Conservation (phyloP, 345 rosid species). For the Rhodamnia rubescens region DNA sequence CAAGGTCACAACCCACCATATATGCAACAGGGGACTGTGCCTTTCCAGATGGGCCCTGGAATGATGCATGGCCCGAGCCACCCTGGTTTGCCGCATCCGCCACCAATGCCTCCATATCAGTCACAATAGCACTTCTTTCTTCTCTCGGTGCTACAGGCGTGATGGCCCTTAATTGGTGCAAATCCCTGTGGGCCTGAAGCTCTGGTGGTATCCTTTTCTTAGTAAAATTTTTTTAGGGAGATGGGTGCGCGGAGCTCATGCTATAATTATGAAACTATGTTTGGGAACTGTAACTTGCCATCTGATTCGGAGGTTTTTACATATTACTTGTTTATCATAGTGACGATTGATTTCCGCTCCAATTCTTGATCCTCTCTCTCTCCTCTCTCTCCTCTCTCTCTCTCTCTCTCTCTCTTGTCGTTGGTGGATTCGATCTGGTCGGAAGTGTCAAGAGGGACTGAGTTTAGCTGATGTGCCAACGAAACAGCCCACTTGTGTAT, state of each 20-base stretch:
- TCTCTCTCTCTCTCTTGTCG: neutral
- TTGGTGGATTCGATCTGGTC: neutral
- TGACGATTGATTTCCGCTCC: neutral
- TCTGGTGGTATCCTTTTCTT: neutral
- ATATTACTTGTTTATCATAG: neutral
- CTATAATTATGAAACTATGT: neutral
- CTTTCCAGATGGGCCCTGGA: conserved; percentile 42
- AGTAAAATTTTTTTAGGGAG: neutral
- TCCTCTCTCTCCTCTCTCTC: too few relatives aligned
- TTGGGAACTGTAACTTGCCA: neutral
- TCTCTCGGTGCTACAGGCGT: neutral
- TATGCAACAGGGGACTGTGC: conserved; percentile 45
- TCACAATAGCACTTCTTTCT: neutral
- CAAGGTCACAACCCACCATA: conserved; percentile 50
- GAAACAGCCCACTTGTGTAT: too few relatives aligned
- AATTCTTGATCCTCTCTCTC: neutral
- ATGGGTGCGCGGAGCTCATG: neutral
- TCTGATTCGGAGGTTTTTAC: neutral
- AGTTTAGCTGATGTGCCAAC: neutral
- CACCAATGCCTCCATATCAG: conserved; percentile 23
- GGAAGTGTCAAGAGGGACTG: neutral
- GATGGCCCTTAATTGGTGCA: neutral
- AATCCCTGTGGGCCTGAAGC: neutral
- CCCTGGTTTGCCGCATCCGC: conserved; percentile 19
- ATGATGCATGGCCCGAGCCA: conserved; percentile 44